Base-by-base conservation (phyloP, 2,329 filamentous ascomycete genomes). In the Monosporascus sp. region DNA sequence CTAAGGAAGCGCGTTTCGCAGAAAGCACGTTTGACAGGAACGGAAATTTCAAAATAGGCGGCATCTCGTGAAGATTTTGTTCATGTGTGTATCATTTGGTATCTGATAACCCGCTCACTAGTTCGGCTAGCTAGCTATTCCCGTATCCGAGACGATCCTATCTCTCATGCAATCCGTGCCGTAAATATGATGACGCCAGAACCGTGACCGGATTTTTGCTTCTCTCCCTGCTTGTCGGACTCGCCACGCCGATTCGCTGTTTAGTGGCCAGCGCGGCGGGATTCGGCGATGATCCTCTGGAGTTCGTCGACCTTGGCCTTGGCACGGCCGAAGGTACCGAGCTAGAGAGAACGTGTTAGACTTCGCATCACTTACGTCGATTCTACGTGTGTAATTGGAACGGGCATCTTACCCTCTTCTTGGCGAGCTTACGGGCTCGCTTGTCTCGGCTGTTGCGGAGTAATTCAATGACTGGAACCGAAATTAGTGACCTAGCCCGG, bases 281-380 rank as follows among this genome's bases (percentile, higher is more conserved):
- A 87, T 83, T 97, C 94, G 71, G 93, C 90, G 74, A 99, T 99
- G 78, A 99, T 89, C 71, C 90, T 86, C 81, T 91, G 90, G 81
- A 99, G 90, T 82, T 97, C 93, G 75, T 99, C 94, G 67, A 99
- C 94, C 93, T 99, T 99, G 76, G 84, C 87, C 93, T 99, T 99
- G 73, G 93, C 93, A 77, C 94, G 93, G 73, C 90, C 89, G 79
- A 97, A 97, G 69, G 94, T 97, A 75, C 94, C 94, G 82, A 99
- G 92, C 88, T 94, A 62, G 18, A 18, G 36, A 41, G 8, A 31
- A 49, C 18, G 17, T 39, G 31, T 20, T 37, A 20, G 6, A 37
- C 25, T 53, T 62, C 69, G 57, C 69, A 67, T 55, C 54, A 54
- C 50, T 47, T 25, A 34, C 22, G 14, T 41, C 4, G 15, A 48